Evolutionary conservation across 2,329 filamentous ascomycete genomes (phyloP).

Genomic region (Calonectria honghensis): DNA sequence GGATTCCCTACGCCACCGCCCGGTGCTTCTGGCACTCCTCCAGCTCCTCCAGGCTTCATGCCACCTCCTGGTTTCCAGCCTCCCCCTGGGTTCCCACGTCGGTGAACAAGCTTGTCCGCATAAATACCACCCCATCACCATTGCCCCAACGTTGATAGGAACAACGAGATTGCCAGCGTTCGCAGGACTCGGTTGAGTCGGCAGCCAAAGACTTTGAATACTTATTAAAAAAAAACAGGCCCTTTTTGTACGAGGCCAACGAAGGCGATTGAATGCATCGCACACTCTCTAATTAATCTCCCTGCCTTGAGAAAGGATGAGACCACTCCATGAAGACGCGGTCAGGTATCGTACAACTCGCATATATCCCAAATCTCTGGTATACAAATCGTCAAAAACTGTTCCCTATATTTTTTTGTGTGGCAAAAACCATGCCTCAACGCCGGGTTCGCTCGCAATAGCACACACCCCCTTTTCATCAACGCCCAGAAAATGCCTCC

Average conservation of each 20-base stretch:
- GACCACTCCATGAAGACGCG: constrained; percentile 44
- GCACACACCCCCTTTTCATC: constrained; percentile 39
- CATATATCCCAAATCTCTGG: constrained; percentile 49
- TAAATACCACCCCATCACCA: constrained; percentile 37
- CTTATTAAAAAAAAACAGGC: constrained; percentile 22
- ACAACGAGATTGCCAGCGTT: constrained; percentile 21
- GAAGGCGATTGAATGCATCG: constrained; percentile 35
- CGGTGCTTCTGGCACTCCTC: constrained; percentile 58
- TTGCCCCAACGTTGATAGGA: constrained; percentile 23
- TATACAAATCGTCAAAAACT: constrained; percentile 55
- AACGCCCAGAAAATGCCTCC: constrained; percentile 64
- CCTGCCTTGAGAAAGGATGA: constrained; percentile 40
- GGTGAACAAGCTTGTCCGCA: constrained; percentile 52
- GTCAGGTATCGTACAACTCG: constrained; percentile 54
- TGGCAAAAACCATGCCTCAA: constrained; percentile 53
- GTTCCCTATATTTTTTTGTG: constrained; percentile 47
- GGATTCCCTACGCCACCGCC: constrained; percentile 63
- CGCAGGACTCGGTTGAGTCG: constrained; percentile 36
- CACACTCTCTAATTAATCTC: constrained; percentile 38
- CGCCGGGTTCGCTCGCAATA: constrained; percentile 48
- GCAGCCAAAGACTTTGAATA: constrained; percentile 21
- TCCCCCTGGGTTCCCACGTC: constrained; percentile 65
- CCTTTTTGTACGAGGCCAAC: constrained; percentile 18
- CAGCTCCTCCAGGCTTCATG: constrained; percentile 65
- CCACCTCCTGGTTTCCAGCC: constrained; percentile 67